Percentiles rank a stretch among this genome's conserved stretches.
Conservation (phyloP, 306 rosid genomes). For the Casuarina equisetifolia region DNA sequence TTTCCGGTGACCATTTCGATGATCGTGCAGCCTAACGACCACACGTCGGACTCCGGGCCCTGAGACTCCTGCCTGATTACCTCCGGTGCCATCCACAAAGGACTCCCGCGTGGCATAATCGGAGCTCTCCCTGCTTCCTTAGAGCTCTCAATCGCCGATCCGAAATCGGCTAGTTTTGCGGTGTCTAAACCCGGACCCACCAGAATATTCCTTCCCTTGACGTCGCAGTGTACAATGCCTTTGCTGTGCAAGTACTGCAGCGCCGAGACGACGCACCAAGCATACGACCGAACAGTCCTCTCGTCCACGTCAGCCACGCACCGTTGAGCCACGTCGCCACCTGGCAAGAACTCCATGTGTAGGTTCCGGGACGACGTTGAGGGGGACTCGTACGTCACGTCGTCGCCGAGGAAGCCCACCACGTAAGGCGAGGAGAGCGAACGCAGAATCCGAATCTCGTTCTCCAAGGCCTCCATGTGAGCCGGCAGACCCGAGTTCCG, state of each 20-base stretch:
- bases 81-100: slow-evolving; percentile 99
- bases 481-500: slow-evolving; percentile 18
- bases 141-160: slow-evolving; percentile 46
- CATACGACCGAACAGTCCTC: slow-evolving; percentile 41
- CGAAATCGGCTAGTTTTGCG: slow-evolving; percentile 79
- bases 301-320: slow-evolving; percentile 52
- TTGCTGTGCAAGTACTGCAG: slow-evolving; percentile 51
- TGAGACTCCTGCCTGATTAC: slow-evolving; percentile 67
- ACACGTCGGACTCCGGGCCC: slow-evolving; percentile 82
- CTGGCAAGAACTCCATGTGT: slow-evolving; percentile 76
- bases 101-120: slow-evolving; percentile 69
- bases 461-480: slow-evolving; percentile 62
- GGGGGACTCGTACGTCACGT: slow-evolving; percentile 43
- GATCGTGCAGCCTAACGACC: slow-evolving; percentile 93
- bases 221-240: slow-evolving; percentile 83
- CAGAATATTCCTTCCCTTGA: slow-evolving; percentile 72
- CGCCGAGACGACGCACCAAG: slow-evolving; percentile 70
- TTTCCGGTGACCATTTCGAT: slow-evolving; percentile 82
- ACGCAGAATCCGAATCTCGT: slow-evolving; percentile 64
- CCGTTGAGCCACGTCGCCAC: slow-evolving; percentile 54
- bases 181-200: slow-evolving; percentile 26
- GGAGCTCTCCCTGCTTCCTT: neutral
- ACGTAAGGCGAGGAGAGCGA: slow-evolving; percentile 60
- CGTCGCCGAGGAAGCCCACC: slow-evolving; percentile 58
- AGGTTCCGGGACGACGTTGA: slow-evolving; percentile 59